phyloP scores from a whole-genome alignment of 768 basidiomycete genomes.

The Wakefieldia striispora region DNA sequence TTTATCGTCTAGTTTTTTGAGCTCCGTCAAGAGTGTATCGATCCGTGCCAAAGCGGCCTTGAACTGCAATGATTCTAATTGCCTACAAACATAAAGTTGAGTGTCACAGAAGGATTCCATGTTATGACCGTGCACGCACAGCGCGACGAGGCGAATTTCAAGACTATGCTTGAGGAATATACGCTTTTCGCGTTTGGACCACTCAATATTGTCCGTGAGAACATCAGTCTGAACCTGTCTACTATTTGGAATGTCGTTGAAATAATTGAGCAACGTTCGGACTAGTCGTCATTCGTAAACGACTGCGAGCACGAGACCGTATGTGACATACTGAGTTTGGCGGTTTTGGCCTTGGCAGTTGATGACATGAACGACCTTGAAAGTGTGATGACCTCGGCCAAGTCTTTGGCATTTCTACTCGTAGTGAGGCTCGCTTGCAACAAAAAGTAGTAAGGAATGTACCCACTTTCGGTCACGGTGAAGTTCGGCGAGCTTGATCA shows the following conservation, averaged over 20 bases:
- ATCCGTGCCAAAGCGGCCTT: conserved; percentile 79
- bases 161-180: conserved; percentile 95
- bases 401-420: conserved; percentile 73
- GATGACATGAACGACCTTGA: conserved; percentile 86
- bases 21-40: conserved; percentile 84
- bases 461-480: conserved; percentile 83
- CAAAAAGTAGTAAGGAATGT: not conserved
- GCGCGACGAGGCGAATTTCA: conserved; percentile 79
- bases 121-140: conserved; percentile 42
- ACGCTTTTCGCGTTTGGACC: conserved; percentile 89
- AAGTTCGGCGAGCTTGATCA: conserved; percentile 82
- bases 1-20: conserved; percentile 94
- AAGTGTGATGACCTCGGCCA: conserved; percentile 82
- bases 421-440: not conserved
- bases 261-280: conserved; percentile 90
- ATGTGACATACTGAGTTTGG: conserved; percentile 72
- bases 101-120: not conserved
- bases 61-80: conserved; percentile 74
- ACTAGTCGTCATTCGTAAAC: conserved; percentile 44
- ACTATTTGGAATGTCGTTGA: conserved; percentile 73
- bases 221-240: conserved; percentile 77
- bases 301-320: not conserved
- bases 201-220: conserved; percentile 86
- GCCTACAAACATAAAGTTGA: conserved; percentile 37
- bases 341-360: conserved; percentile 97